Evolutionary conservation across 345 rosid species (phyloP), one percentile per base, ranked within the genome.

Genomic region (Populus simonii): DNA sequence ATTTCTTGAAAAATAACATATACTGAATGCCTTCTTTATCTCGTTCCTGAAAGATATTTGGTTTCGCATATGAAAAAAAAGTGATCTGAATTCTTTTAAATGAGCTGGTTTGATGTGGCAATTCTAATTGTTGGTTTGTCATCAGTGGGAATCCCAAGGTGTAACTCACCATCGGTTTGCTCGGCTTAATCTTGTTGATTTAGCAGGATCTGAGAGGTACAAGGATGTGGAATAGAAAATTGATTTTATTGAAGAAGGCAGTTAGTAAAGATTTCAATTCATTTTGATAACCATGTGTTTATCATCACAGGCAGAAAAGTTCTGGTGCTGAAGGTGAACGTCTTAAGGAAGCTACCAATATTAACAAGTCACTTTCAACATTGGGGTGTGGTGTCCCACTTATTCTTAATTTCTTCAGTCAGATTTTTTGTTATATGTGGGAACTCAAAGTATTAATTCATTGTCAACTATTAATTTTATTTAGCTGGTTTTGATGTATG

Each of bases 291-390:
- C 16, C 74, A 25, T 35, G 20, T 63, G 33, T 23, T 22, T 68
- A 27, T 55, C 70, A 20, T 74, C 55, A 63, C 80, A 96, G 99
- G 85, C 99, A 96, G 76, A 96, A 96, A 86, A 91, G 93, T 83
- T 96, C 99, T 80, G 98, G 98, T 66, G 98, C 99, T 74, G 99
- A 96, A 86, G 99, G 98, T 80, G 99, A 96, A 81, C 97, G 99
- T 39, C 94, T 96, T 43, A 96, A 92, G 87, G 99, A 96, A 88
- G 99, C 99, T 63, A 94, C 98, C 55, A 96, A 94, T 72, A 96
- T 96, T 67, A 96, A 96, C 87, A 96, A 91, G 86, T 96, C 99
- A 36, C 97, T 96, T 84, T 96, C 99, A 33, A 94, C 97, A 75
- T 86, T 96, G 87, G 99, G 99, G 99, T 94, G 66, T 29, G 84